Evolutionary conservation across 768 basidiomycete genomes (phyloP), one percentile per base, ranked within the genome.

Genomic region (Suillus paluster): DNA sequence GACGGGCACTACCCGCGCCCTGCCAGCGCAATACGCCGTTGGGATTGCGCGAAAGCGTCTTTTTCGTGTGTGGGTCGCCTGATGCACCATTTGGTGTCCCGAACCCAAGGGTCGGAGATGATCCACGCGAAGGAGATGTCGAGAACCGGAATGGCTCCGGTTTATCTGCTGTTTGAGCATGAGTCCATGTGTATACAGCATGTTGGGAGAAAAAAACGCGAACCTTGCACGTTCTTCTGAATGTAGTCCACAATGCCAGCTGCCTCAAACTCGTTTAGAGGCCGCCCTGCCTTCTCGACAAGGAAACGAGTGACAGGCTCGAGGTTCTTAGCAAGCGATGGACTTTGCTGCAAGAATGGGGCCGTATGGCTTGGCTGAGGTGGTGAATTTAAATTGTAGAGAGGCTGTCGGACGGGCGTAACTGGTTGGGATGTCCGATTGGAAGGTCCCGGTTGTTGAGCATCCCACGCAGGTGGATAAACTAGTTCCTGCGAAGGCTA

Each of bases 21-120:
- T 87, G 83, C 88, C 88, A 92, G 53, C 81, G 81, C 73, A 89
- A 89, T 38, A 77, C 69, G 23, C 91, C 91, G 69, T 93, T 94
- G 0, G 91, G 91, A 67, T 94, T 94, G 70, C 78, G 84, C 23
- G 81, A 70, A 8, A 93, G 76, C 11, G 81, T 86, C 69, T 82
- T 86, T 19, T 81, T 81, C 6, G 85, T 70, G 41, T 75, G 76
- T 6, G 59, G 61, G 17, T 57, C n/a, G 10, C 53, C 25, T 17
- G 17, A 27, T 42, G 60, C 59, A 36, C 61, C 61, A 27, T 50
- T 46, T 8, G 62, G 34, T 33, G 34, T 53, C 19, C 64, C 67
- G 10, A 71, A 64, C 15, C 33, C 41, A 34, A 50, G 62, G 38
- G 34, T 69, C 21, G 78, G 66, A 1, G 76, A 71, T n/a, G 68